Percentiles rank a stretch among this genome's conserved stretches.
phyloP scores from a whole-genome alignment of 148 eudicot species.

The Rhododendron vialii region DNA sequence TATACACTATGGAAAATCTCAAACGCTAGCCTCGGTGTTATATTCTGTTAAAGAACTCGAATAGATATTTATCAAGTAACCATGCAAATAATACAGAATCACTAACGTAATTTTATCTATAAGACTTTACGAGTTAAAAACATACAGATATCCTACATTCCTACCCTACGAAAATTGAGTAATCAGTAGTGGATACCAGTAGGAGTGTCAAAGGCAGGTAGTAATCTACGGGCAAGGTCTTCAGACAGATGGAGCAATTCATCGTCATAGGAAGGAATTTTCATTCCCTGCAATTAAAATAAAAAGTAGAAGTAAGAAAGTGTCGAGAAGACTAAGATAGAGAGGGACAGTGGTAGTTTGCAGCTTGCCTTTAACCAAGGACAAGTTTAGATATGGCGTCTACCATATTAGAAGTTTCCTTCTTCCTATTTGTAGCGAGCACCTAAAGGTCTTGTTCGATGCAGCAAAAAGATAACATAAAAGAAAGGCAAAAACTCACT shows the following conservation, averaged over 20 bases:
- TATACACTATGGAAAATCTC: not conserved
- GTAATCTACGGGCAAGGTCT: constrained; percentile 75
- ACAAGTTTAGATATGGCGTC: not conserved
- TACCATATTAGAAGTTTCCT: not conserved
- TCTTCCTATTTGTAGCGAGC: not conserved
- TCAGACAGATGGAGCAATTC: constrained; percentile 87
- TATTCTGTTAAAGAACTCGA: not conserved
- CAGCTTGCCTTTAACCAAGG: not conserved
- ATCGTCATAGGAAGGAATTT: constrained; percentile 75
- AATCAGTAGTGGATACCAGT: constrained; percentile 51
- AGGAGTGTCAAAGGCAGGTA: constrained; percentile 99
- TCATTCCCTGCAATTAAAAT: constrained; percentile 70
- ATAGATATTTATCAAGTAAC: not conserved
- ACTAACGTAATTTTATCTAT: not conserved
- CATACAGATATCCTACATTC: not conserved
- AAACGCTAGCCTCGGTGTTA: not conserved
- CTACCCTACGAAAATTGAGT: not conserved
- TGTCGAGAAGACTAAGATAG: not conserved
- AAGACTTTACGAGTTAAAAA: not conserved
- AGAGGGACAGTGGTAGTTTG: not conserved
- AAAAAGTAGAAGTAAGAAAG: not conserved
- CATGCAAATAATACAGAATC: not conserved
- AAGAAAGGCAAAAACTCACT: not conserved
- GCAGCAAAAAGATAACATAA: not conserved
- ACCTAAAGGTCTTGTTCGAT: not conserved